Percentiles rank a stretch among this genome's conserved stretches.
phyloP scores from a whole-genome alignment of 805 yeast genomes.

The Wickerhamomyces rabaulensis region DNA sequence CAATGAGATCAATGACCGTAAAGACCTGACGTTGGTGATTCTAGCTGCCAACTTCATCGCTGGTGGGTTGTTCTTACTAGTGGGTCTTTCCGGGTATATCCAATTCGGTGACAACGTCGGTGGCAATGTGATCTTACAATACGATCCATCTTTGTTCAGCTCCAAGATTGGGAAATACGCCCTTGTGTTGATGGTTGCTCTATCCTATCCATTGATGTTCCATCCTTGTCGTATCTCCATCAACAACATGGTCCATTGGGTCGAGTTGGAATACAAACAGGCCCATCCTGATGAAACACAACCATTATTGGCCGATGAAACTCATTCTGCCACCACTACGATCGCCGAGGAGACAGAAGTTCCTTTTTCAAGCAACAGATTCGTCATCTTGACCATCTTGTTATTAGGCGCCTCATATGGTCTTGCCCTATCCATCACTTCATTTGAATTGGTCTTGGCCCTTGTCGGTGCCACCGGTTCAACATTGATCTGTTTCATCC shows the following conservation, averaged over 20 bases:
- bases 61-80: slow-evolving; percentile 50
- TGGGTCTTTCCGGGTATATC: slow-evolving; percentile 66
- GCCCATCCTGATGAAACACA: slow-evolving; percentile 6
- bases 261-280: slow-evolving; percentile 20
- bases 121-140: slow-evolving; percentile 69
- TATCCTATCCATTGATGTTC: slow-evolving; percentile 74
- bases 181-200: slow-evolving; percentile 65
- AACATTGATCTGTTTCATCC: slow-evolving; percentile 68
- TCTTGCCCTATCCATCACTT: slow-evolving; percentile 52
- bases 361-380: slow-evolving; percentile 43
- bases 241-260: slow-evolving; percentile 57
- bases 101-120: slow-evolving; percentile 62
- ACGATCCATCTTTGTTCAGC: slow-evolving; percentile 45
- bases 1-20: slow-evolving; percentile 57
- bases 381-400: slow-evolving; percentile 41
- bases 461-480: slow-evolving; percentile 83
- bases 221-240: slow-evolving; percentile 75
- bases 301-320: slow-evolving; percentile 6
- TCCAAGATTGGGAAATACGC: slow-evolving; percentile 53
- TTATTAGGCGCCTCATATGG: slow-evolving; percentile 46
- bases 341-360: slow-evolving; percentile 26
- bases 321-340: slow-evolving; percentile 16
- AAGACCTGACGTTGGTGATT: slow-evolving; percentile 46
- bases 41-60: slow-evolving; percentile 47
- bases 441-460: slow-evolving; percentile 65